Conservation (phyloP, 2,329 filamentous ascomycete species). For the Diplodia intermedia region DNA sequence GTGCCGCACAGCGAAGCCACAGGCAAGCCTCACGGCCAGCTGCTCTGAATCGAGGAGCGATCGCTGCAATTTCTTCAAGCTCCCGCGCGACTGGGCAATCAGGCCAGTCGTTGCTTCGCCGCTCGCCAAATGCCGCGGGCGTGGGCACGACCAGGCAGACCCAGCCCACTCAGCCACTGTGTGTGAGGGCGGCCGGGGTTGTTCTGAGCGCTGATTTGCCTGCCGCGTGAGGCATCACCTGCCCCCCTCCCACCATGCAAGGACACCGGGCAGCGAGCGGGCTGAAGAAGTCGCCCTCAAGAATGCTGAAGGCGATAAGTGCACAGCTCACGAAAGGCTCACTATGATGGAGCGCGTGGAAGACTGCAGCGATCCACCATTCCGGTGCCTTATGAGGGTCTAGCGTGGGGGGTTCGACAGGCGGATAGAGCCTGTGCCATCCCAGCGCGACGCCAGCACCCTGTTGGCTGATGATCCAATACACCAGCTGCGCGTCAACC, state of each 20-base stretch:
- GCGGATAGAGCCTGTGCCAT: conserved; percentile 29
- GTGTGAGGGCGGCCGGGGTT: not conserved
- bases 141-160: conserved; percentile 7
- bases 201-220: conserved; percentile 13
- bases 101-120: not conserved
- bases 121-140: not conserved
- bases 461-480: conserved; percentile 29
- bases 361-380: conserved; percentile 21
- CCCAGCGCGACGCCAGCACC: conserved; percentile 16
- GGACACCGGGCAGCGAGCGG: conserved; percentile 1
- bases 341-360: conserved; percentile 12
- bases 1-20: conserved; percentile 19
- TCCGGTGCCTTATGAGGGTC: conserved; percentile 15
- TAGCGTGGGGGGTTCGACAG: conserved; percentile 24
- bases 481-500: conserved; percentile 30
- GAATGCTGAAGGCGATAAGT: conserved; percentile 14
- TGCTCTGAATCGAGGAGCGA: conserved; percentile 5
- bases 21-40: conserved; percentile 16
- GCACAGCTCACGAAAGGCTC: not conserved
- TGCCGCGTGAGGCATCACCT: conserved; percentile 7
- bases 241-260: not conserved
- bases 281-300: conserved; percentile 9
- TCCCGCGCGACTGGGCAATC: conserved; percentile 8
- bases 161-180: conserved; percentile 21
- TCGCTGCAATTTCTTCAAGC: conserved; percentile 19